These are phyloP conservation scores for Lasiosphaeriaceae sp. DNA, from an alignment of 495 filamentous ascomycete genomes.

Conservation along the genomic window DNA sequence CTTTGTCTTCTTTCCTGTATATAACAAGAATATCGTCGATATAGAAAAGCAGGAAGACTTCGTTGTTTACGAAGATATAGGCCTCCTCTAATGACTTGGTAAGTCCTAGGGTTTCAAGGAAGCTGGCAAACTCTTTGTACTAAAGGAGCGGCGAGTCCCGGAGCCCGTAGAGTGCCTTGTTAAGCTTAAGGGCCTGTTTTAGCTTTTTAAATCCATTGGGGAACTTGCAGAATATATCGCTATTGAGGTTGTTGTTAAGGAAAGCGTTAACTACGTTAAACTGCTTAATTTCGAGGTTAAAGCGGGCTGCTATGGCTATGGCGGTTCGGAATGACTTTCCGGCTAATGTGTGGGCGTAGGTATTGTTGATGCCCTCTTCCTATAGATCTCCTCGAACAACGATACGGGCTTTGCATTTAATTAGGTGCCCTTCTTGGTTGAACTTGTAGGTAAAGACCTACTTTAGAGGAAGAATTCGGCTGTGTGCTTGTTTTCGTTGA, in stretches of 20 bases:
- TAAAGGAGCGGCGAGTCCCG: neutral
- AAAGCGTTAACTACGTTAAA: constrained; percentile 1
- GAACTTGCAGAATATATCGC: neutral
- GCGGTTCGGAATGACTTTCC: neutral
- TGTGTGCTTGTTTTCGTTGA: neutral
- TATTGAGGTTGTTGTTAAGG: neutral
- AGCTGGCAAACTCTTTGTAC: neutral
- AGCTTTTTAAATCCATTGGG: neutral
- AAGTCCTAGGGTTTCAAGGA: neutral
- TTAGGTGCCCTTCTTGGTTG: neutral
- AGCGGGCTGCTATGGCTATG: neutral
- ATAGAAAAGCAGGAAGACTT: neutral
- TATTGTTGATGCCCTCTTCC: neutral
- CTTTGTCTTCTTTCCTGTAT: neutral
- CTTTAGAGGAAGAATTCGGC: neutral
- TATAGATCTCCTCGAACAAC: neutral
- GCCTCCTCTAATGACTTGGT: neutral
- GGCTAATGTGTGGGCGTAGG: neutral
- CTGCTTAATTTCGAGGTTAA: neutral
- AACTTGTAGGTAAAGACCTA: constrained; percentile 1
- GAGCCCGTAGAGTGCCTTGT: neutral
- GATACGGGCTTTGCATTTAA: neutral
- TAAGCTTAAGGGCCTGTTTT: neutral
- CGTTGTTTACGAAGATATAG: neutral
- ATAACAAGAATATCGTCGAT: neutral